phyloP scores from a whole-genome alignment of 257 asterid species.

The Ajuga chamaepitys region DNA sequence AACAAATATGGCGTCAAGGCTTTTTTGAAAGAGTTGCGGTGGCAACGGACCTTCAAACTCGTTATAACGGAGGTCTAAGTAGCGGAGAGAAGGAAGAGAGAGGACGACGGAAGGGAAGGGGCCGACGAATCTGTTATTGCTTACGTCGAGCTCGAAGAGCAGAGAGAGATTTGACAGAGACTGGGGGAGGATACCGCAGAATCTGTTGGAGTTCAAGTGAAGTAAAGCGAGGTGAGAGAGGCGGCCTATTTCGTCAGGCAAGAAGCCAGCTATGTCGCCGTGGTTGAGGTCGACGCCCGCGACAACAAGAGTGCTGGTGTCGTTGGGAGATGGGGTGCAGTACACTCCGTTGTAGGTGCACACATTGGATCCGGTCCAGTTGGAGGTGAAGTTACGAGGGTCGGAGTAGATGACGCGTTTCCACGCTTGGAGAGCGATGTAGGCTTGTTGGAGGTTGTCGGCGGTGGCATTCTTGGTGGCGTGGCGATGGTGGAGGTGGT shows the following conservation, averaged over 20 bases:
- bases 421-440: constrained; percentile 59
- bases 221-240: constrained; percentile 50
- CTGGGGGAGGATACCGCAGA: constrained; percentile 63
- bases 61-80: constrained; percentile 59
- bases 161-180: constrained; percentile 37
- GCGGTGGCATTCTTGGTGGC: constrained; percentile 5
- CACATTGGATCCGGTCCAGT: constrained; percentile 55
- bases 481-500: constrained; percentile 18
- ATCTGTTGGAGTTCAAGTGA: constrained; percentile 63
- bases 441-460: constrained; percentile 39
- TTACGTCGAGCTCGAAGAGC: constrained; percentile 62
- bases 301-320: constrained; percentile 30
- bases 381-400: constrained; percentile 42
- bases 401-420: constrained; percentile 57
- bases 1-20: constrained; percentile 54
- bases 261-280: constrained; percentile 55
- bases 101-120: constrained; percentile 61
- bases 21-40: constrained; percentile 36
- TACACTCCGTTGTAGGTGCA: constrained; percentile 53
- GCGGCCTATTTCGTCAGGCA: constrained; percentile 62
- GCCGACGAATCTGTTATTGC: constrained; percentile 74
- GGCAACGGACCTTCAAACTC: constrained; percentile 75
- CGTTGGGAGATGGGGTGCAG: constrained; percentile 40
- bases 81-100: constrained; percentile 40
- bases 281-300: constrained; percentile 71